These are phyloP conservation scores for Ilex asprella DNA, from an alignment of 257 asterid species.

Conservation along the genomic window DNA sequence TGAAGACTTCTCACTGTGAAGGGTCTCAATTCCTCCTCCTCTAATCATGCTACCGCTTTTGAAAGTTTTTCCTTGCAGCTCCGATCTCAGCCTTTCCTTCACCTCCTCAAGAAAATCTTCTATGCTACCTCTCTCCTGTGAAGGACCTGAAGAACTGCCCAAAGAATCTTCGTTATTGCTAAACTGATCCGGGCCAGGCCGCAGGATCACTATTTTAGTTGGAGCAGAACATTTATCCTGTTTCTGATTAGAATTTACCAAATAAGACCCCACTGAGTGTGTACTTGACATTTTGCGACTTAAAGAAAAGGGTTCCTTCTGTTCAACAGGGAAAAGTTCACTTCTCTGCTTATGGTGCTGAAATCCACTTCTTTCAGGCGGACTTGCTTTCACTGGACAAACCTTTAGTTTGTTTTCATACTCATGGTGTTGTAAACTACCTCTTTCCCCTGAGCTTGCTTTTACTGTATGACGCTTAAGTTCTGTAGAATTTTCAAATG, in stretches of 20 bases:
- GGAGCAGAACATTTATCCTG: constrained; percentile 36
- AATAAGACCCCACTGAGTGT: constrained; percentile 24
- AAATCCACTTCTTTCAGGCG: constrained; percentile 23
- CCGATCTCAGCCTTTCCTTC: constrained; percentile 76
- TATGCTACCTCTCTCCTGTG: constrained; percentile 61
- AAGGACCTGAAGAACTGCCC: constrained; percentile 69
- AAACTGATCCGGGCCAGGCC: constrained; percentile 72
- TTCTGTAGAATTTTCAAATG: constrained; percentile 22
- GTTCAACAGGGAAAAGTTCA: constrained; percentile 24
- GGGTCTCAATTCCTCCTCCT: constrained; percentile 94
- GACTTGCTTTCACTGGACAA: constrained; percentile 17
- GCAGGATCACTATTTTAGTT: constrained; percentile 72
- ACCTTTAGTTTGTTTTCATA: constrained; percentile 11
- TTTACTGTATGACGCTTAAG: constrained; percentile 18
- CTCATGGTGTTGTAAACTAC: constrained; percentile 21
- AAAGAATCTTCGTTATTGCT: constrained; percentile 48
- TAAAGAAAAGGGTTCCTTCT: constrained; percentile 23
- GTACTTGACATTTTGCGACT: constrained; percentile 23
- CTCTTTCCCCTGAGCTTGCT: constrained; percentile 23
- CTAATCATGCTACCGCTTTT: constrained; percentile 52
- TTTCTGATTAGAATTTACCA: constrained; percentile 17
- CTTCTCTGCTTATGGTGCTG: constrained; percentile 21
- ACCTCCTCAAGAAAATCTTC: constrained; percentile 91
- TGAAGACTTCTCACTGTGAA: constrained; percentile 67
- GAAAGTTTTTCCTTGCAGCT: constrained; percentile 63